phyloP scores from a whole-genome alignment of 208 protist species.

The Trichomonas vaginalis region DNA sequence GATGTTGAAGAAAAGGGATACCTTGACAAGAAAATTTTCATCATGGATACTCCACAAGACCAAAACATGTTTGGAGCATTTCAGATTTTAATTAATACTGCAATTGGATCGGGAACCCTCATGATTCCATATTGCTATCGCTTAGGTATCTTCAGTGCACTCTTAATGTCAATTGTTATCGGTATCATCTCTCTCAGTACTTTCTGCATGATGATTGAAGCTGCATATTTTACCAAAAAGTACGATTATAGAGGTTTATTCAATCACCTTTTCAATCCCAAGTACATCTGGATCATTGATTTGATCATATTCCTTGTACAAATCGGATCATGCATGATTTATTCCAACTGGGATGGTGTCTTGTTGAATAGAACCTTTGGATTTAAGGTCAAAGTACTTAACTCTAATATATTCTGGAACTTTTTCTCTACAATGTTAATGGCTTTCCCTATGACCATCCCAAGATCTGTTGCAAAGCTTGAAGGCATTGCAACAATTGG shows the following conservation, averaged over 20 bases:
- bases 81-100: not conserved
- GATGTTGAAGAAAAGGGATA: not conserved
- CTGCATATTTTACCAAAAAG: not conserved
- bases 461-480: not conserved
- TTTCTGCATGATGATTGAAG: not conserved
- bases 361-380: not conserved
- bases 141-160: not conserved
- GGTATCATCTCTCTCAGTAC: not conserved
- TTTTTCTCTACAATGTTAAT: not conserved
- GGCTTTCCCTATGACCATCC: not conserved
- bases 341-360: not conserved
- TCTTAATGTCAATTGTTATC: not conserved
- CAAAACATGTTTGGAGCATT: not conserved
- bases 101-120: not conserved
- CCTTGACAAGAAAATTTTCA: not conserved
- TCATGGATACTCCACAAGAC: not conserved
- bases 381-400: not conserved
- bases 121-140: conserved; percentile 2
- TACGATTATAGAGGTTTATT: conserved; percentile 1
- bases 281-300: not conserved
- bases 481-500: not conserved
- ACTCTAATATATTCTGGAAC: not conserved
- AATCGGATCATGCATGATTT: not conserved
- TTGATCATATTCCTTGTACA: not conserved
- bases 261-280: not conserved